Percentiles rank a stretch among this genome's conserved stretches.
Evolutionary conservation across 1,139 yeast species (phyloP).

Genomic region (Sugiyamaella pinicola): DNA sequence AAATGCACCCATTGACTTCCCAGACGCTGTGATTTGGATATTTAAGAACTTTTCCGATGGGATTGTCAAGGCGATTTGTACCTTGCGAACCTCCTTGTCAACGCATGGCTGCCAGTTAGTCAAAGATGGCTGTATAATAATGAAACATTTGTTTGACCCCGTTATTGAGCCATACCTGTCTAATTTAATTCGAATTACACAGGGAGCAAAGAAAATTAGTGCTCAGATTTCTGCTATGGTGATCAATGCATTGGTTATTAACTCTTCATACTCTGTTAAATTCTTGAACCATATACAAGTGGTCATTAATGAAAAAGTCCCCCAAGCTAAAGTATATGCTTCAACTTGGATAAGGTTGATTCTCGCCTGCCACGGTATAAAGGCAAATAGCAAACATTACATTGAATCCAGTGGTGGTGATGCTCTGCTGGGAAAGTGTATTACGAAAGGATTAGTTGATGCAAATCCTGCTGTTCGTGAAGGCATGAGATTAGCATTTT

Average conservation of each 20-base stretch:
- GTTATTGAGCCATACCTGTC: constrained; percentile 64
- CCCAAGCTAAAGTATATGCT: constrained; percentile 68
- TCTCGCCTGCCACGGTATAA: constrained; percentile 47
- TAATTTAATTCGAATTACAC: constrained; percentile 61
- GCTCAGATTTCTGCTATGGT: constrained; percentile 74
- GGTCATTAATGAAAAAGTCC: constrained; percentile 67
- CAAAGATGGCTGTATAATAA: constrained; percentile 65
- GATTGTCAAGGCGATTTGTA: constrained; percentile 64
- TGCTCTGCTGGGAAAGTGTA: constrained; percentile 54
- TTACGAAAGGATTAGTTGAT: constrained; percentile 68
- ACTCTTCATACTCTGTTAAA: constrained; percentile 57
- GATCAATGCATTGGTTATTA: constrained; percentile 60
- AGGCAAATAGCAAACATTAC: constrained; percentile 41
- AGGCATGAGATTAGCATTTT: constrained; percentile 69
- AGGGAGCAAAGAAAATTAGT: constrained; percentile 78
- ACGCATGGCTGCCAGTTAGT: constrained; percentile 73
- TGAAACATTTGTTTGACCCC: constrained; percentile 56
- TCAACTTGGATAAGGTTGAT: constrained; percentile 71
- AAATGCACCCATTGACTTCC: constrained; percentile 48
- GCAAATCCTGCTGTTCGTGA: constrained; percentile 83
- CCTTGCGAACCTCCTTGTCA: constrained; percentile 83
- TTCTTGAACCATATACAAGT: constrained; percentile 54
- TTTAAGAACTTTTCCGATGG: constrained; percentile 58
- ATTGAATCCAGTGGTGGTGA: constrained; percentile 45
- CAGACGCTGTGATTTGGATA: constrained; percentile 49